Conservation (phyloP, 768 basidiomycete species). For the Arthromyces matolae region DNA sequence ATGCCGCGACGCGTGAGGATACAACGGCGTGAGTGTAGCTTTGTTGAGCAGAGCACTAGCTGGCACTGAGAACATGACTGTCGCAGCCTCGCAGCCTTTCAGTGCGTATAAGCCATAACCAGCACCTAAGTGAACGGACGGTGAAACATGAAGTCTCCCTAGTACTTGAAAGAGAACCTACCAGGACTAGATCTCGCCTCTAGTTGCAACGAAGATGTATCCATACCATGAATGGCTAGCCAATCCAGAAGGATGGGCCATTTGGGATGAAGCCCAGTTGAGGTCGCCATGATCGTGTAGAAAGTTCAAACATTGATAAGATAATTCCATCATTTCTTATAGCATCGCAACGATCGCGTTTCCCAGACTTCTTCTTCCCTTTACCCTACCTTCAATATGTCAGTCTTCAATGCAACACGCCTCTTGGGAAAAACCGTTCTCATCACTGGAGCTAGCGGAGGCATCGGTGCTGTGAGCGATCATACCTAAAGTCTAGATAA, state of each 20-base stretch:
- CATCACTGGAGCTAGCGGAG: constrained; percentile 85
- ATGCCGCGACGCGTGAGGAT: constrained; percentile 37
- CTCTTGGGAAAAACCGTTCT: constrained; percentile 83
- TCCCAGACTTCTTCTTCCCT: not conserved
- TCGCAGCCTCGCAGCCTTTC: constrained; percentile 40
- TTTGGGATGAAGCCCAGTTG: constrained; percentile 24
- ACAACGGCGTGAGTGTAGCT: constrained; percentile 58
- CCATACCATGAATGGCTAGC: constrained; percentile 48
- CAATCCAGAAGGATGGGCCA: constrained; percentile 53
- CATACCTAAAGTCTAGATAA: not conserved
- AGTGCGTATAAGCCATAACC: constrained; percentile 70
- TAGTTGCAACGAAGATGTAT: constrained; percentile 41
- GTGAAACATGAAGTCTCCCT: not conserved
- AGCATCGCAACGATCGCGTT: too few species aligned
- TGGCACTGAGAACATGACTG: constrained; percentile 68
- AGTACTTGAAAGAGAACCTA: constrained; percentile 24
- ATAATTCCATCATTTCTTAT: not conserved
- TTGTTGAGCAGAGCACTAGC: constrained; percentile 67
- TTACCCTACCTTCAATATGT: constrained; percentile 40
- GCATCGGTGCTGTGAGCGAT: constrained; percentile 80
- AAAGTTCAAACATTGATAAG: too few species aligned
- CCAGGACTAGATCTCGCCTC: constrained; percentile 51
- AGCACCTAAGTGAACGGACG: constrained; percentile 37
- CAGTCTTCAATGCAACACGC: constrained; percentile 77
- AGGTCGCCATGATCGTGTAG: constrained; percentile 2